Base-by-base conservation (phyloP, 768 basidiomycete species). In the Hygrophoropsis aurantiaca region DNA sequence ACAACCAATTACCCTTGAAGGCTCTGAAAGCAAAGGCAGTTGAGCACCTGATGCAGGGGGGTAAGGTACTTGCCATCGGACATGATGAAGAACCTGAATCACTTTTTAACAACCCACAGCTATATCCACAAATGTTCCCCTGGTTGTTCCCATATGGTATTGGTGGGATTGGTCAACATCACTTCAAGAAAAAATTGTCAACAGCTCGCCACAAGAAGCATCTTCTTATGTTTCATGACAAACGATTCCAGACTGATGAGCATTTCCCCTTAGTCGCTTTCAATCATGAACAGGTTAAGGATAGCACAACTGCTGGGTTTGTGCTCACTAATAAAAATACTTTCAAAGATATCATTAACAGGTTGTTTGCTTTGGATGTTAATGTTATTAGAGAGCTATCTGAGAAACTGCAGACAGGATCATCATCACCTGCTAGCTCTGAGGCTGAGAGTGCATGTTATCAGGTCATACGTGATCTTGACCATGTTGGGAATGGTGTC, bases 101-200 rank as follows among this genome's bases (percentile, higher is more conserved):
- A 65, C 71, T 69, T 56, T 70, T 70, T 1, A 73, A n/a, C 71
- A 68, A 44, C 73, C 2, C 74, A 68, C n/a, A n/a, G n/a, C n/a
- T n/a, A n/a, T n/a, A n/a, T n/a, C n/a, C n/a, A n/a, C n/a, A n/a
- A n/a, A n/a, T n/a, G n/a, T n/a, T n/a, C n/a, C n/a, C n/a, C n/a
- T n/a, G n/a, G n/a, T n/a, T n/a, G n/a, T n/a, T n/a, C 52, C 72
- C 71, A 0, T 74, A 73, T 57, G 70, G 73, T 0, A 16, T 53
- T 10, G 73, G 71, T 6, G 70, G 68, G 0, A 57, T 73, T 11
- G 46, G 58, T 53, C 25, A 38, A 24, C n/a, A n/a, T n/a, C n/a
- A n/a, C n/a, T n/a, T n/a, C n/a, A n/a, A n/a, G n/a, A n/a, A n/a
- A n/a, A n/a, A n/a, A n/a, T 40, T 70, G 0, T 62, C 61, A 3